Evolutionary conservation across 2,329 filamentous ascomycete genomes (phyloP), one percentile per base, ranked within the genome.

Genomic region (Pseudogymnoascus sp.): DNA sequence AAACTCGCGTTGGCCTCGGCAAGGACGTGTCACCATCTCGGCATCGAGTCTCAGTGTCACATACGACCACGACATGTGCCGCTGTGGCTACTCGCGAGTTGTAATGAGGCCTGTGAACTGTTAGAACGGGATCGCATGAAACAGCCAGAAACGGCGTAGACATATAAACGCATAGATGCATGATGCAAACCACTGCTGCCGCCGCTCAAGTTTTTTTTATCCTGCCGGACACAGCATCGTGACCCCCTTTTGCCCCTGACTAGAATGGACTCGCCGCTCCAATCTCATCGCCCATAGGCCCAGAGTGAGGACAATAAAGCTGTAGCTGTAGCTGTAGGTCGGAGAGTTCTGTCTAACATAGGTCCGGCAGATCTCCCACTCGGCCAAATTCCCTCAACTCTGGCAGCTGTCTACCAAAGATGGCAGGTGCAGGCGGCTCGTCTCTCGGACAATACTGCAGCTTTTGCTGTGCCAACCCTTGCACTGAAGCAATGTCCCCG

Each of bases 381-480:
- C 25, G 47, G 47, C 47, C 47, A 53, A 53, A 53, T 53, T 33
- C 47, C 47, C 14, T 53, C 47, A 18, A 18, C 25, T 2, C 8
- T 31, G 47, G 25, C 47, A 53, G 47, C 47, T 53, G 47, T 33
- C 25, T 53, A n/a, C 47, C 25, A 33, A 53, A 53, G 14, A 53
- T 12, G 25, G 25, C 47, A 53, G 47, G 47, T 53, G 25, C 42
- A 28, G 8, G n/a, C 25, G 25, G 47, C 47, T 53, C 47, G 47
- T 53, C 47, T 53, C 47, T 53, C 47, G 47, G 47, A 53, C 47
- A 53, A 53, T 53, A 53, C 47, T 53, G 47, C 47, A 53, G 25
- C 47, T 53, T n/a, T 31, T 53, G 25, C 47, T 28, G 47, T 8
- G 47, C 25, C 47, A 53, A 31, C 44, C 44, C 44, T 53, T 14